Conservation (phyloP, 176 grass and related monocot genomes). For the Avena atlantica region DNA sequence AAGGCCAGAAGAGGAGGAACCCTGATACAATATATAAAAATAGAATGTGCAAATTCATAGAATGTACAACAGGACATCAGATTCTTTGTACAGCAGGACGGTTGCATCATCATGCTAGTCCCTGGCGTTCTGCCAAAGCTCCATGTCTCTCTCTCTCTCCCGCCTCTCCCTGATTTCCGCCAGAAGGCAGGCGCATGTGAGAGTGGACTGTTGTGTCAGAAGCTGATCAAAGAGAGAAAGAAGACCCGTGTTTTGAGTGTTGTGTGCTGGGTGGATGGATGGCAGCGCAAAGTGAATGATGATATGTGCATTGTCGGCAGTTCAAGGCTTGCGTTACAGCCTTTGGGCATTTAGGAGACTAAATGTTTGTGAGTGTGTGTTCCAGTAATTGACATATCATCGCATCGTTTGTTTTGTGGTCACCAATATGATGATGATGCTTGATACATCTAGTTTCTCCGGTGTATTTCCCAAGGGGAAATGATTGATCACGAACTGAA, state of each 20-base stretch:
- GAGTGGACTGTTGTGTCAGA: constrained; percentile 57
- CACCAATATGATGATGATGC: no score
- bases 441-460: no score
- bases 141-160: not conserved
- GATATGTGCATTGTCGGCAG: constrained; percentile 53
- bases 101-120: not conserved
- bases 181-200: no score
- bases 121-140: constrained; percentile 43
- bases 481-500: no score
- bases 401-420: constrained; percentile 44
- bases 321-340: constrained; percentile 34
- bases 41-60: no score
- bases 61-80: no score
- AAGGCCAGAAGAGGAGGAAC: no score
- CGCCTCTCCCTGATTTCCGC: not conserved
- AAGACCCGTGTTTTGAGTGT: constrained; percentile 38
- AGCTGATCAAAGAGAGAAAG: constrained; percentile 30
- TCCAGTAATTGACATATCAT: constrained; percentile 44
- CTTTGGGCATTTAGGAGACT: not conserved
- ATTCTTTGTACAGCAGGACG: no score
- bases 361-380: no score
- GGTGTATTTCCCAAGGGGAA: no score
- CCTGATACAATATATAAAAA: no score
- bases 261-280: constrained; percentile 25
- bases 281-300: constrained; percentile 50